phyloP scores from a whole-genome alignment of 2,329 filamentous ascomycete species.

The Pestalotiopsis sp. region DNA sequence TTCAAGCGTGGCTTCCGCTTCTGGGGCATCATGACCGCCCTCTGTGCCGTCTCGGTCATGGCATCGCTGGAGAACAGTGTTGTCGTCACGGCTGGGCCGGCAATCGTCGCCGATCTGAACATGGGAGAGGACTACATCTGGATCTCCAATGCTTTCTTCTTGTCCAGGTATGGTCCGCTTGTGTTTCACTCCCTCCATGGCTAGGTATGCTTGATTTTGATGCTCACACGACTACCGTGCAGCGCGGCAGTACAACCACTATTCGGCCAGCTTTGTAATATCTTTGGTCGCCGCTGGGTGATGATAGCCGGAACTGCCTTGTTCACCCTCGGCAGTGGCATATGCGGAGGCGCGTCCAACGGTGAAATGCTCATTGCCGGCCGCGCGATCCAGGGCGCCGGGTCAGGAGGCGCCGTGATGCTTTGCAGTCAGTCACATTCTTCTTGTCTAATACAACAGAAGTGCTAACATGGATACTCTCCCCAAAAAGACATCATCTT shows the following conservation, averaged over 20 bases:
- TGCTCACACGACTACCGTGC: no score
- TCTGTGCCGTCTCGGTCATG: background rate
- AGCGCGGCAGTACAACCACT: background rate
- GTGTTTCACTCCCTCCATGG: background rate
- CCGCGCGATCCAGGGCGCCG: background rate
- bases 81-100: background rate
- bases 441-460: no score
- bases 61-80: slow-evolving; percentile 4
- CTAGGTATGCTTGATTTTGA: background rate
- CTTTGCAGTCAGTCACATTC: background rate
- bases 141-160: slow-evolving; percentile 3
- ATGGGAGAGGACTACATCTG: background rate
- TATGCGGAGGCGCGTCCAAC: background rate
- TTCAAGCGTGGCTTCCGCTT: slow-evolving; percentile 8
- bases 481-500: background rate
- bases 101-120: background rate
- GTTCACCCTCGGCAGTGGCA: background rate
- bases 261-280: background rate
- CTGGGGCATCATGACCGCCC: background rate
- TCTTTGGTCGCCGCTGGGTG: slow-evolving; percentile 3
- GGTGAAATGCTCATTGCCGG: slow-evolving; percentile 3
- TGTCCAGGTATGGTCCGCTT: background rate
- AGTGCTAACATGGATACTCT: no score
- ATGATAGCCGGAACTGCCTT: background rate
- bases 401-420: background rate